phyloP scores from a whole-genome alignment of 164 flowering plant genomes.

The Piper longum region DNA sequence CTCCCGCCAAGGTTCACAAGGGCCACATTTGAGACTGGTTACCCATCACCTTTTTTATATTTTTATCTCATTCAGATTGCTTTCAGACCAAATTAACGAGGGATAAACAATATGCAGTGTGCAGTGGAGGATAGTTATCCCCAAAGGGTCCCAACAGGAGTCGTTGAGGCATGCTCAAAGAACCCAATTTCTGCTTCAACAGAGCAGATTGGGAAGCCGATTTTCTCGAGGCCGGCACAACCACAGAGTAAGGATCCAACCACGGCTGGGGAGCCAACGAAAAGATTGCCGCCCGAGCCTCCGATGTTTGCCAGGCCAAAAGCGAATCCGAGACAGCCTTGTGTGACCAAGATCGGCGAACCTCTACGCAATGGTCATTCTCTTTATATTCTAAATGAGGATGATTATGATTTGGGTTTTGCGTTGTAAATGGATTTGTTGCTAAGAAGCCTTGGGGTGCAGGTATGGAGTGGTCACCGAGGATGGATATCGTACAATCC shows the following conservation, averaged over 20 bases:
- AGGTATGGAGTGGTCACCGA: conserved; percentile 53
- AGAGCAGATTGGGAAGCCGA: conserved; percentile 19
- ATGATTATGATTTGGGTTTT: not conserved
- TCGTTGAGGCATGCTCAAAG: conserved; percentile 7
- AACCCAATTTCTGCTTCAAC: conserved; percentile 5
- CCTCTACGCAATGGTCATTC: not conserved
- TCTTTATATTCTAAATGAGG: not conserved
- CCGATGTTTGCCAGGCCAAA: conserved; percentile 37
- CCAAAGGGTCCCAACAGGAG: conserved; percentile 8
- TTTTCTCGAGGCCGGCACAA: conserved; percentile 34
- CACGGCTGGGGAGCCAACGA: conserved; percentile 5
- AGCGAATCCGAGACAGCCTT: not conserved
- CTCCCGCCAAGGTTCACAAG: conserved; percentile 66
- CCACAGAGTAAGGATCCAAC: conserved; percentile 9
- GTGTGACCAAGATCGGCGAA: not conserved
- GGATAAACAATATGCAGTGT: not conserved
- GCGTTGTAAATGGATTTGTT: not conserved
- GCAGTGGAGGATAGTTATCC: conserved; percentile 11
- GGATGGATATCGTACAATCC: conserved; percentile 60
- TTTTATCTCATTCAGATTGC: not conserved
- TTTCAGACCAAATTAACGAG: no score
- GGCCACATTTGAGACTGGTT: conserved; percentile 49
- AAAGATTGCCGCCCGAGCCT: conserved; percentile 19
- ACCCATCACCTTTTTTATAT: conserved; percentile 31
- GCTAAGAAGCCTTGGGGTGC: conserved; percentile 5